Conservation (phyloP, 2,329 filamentous ascomycete species). For the Fusarium nelsonii region DNA sequence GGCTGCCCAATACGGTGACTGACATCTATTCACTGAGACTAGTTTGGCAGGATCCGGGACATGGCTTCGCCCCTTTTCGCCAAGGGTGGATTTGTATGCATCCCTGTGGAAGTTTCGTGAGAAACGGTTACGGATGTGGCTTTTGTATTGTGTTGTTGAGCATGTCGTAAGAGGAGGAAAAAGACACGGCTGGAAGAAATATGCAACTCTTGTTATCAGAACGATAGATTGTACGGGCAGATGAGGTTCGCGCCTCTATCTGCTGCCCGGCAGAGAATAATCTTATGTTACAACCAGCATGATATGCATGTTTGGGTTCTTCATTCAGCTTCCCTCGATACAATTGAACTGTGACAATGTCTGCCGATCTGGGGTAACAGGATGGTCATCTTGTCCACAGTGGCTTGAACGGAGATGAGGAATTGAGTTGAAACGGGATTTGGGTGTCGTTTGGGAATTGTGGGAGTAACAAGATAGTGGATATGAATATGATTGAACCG, state of each 20-base stretch:
- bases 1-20: conserved; percentile 29
- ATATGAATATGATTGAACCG: not conserved
- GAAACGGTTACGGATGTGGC: conserved; percentile 28
- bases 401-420: not conserved
- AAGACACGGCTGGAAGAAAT: conserved; percentile 36
- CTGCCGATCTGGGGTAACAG: not conserved
- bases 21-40: conserved; percentile 22
- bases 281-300: conserved; percentile 50
- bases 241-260: conserved; percentile 54
- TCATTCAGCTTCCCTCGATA: conserved; percentile 10
- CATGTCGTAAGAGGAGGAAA: conserved; percentile 46
- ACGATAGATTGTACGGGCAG: conserved; percentile 56
- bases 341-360: conserved; percentile 8
- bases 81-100: conserved; percentile 32
- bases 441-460: conserved; percentile 2
- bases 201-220: conserved; percentile 47
- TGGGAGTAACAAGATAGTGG: conserved; percentile 11
- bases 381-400: not conserved
- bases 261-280: conserved; percentile 50
- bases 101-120: conserved; percentile 46
- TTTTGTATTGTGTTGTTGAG: conserved; percentile 45
- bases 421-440: conserved; percentile 9
- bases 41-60: conserved; percentile 25
- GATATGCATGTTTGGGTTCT: conserved; percentile 42
- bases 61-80: conserved; percentile 17